A percentile compares a stretch with the other conserved stretches of the same genome.
Evolutionary conservation across 1,284 basidiomycete species (phyloP).

Genomic region (Pseudomicrostroma phylloplanum): DNA sequence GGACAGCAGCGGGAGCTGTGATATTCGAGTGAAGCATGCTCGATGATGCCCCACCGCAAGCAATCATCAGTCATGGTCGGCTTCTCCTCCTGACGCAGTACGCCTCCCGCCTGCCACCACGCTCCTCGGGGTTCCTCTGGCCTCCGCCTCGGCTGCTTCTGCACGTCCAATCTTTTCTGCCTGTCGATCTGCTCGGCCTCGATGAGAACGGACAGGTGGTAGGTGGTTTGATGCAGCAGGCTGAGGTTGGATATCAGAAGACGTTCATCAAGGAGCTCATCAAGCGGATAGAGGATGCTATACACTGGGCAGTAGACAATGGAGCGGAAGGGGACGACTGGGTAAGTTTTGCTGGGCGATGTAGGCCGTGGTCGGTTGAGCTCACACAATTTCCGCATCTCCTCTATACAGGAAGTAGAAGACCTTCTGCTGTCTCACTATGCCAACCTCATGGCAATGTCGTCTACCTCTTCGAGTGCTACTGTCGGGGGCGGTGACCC

Average conservation of each 20-base stretch:
- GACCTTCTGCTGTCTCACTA: not conserved
- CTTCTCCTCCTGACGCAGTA: not conserved
- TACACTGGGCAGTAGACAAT: not conserved
- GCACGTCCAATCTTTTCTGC: not conserved
- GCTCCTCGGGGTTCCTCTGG: not conserved
- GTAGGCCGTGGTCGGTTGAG: no score
- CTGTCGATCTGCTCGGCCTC: not conserved
- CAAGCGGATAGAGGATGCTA: not conserved
- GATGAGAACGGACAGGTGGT: not conserved
- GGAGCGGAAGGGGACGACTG: not conserved
- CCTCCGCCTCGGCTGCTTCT: not conserved
- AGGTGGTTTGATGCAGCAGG: not conserved
- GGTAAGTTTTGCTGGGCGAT: not conserved
- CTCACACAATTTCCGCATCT: not conserved
- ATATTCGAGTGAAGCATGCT: no score
- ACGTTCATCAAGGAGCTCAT: not conserved
- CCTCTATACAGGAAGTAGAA: constrained; percentile 1
- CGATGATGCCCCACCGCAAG: no score
- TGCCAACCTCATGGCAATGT: constrained; percentile 2
- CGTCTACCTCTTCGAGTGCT: not conserved
- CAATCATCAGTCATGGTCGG: not conserved
- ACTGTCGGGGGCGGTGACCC: not conserved
- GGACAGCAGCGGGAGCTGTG: no score
- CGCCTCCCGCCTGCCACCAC: not conserved
- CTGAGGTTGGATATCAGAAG: not conserved